Percentiles rank a stretch among this genome's conserved stretches.
These are phyloP conservation scores for Marchantia polymorpha DNA, from an alignment of 225 moss, liverwort and hornwort species.

Conservation along the genomic window DNA sequence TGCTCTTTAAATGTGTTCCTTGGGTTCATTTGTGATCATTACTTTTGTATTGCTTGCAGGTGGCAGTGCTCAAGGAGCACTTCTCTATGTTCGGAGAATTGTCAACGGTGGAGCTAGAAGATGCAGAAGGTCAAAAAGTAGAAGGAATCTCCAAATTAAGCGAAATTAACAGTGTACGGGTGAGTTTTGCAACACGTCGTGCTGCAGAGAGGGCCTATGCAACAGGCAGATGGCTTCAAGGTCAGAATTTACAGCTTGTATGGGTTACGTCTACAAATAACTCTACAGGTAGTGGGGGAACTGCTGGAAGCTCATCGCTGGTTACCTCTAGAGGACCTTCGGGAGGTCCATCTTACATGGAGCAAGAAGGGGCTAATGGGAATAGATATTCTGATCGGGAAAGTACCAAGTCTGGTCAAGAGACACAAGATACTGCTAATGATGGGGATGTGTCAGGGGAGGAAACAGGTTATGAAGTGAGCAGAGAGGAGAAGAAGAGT, in stretches of 20 bases:
- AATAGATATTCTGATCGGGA: constrained; percentile 27
- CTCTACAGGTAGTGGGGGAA: constrained; percentile 43
- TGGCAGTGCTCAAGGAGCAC: constrained; percentile 71
- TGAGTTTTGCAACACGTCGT: constrained; percentile 72
- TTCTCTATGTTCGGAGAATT: constrained; percentile 85
- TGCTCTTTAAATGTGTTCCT: background rate
- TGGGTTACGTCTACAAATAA: constrained; percentile 53
- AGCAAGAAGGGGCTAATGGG: constrained; percentile 32
- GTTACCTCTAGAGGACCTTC: constrained; percentile 1
- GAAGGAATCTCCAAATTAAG: constrained; percentile 47
- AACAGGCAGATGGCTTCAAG: constrained; percentile 91
- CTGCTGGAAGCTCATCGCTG: constrained; percentile 33
- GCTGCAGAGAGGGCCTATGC: constrained; percentile 83
- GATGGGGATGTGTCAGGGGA: constrained; percentile 28
- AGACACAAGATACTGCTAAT: constrained; percentile 13
- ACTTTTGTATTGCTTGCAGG: constrained; percentile 42
- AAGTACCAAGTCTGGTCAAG: constrained; percentile 13
- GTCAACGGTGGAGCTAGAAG: constrained; percentile 71
- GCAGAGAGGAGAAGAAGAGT: constrained; percentile 22
- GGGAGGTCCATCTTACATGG: constrained; percentile 11
- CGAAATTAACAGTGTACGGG: constrained; percentile 47
- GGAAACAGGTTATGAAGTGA: constrained; percentile 14
- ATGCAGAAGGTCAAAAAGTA: constrained; percentile 50
- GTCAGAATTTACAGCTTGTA: constrained; percentile 68
- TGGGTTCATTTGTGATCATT: background rate